Evolutionary conservation across 139 green algal species (phyloP), one percentile per base, ranked within the genome.

Genomic region (Zygnema circumcarinatum): DNA sequence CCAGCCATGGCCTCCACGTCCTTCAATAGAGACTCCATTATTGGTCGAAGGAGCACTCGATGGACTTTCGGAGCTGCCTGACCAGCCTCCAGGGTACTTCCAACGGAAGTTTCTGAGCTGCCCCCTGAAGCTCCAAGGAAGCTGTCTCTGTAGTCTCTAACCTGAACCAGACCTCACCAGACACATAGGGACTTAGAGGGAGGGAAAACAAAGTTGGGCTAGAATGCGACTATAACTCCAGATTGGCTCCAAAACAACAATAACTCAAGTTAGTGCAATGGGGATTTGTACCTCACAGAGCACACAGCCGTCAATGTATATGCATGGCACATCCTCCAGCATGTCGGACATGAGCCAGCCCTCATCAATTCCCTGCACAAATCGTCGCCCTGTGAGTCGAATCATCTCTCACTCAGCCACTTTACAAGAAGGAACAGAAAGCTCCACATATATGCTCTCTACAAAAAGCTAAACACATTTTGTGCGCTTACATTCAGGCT

Each of bases 261-360:
- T 80, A 83, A 33, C 25, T 83, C n/a, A n/a, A n/a, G n/a, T n/a
- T n/a, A n/a, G n/a, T n/a, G n/a, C n/a, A n/a, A n/a, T n/a, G n/a
- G n/a, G n/a, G n/a, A n/a, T n/a, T 72, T 72, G n/a, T 62, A 88
- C 83, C 83, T 88, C 83, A 41, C 74, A 86, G 7, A 88, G 29
- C 1, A 88, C 41, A 25, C 83, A 88, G 11, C 83, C 83, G 32
- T 88, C 79, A 52, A 88, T 21, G 32, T 88, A 88, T 36, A 32
- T 87, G 75, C 74, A 88, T 42, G 74, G 83, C 25, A 88, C 38
- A n/a, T 85, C 83, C 52, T 88, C 76, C 40, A 86, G 41, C 41
- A 88, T 88, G 75, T 56, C 83, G n/a, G 38, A 36, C 0, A 53
- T 42, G n/a, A 88, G 74, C 79, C 79, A 41, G 3, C 83, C 83